These are phyloP conservation scores for Stellera chamaejasme DNA, from an alignment of 345 rosid genomes.

Conservation along the genomic window DNA sequence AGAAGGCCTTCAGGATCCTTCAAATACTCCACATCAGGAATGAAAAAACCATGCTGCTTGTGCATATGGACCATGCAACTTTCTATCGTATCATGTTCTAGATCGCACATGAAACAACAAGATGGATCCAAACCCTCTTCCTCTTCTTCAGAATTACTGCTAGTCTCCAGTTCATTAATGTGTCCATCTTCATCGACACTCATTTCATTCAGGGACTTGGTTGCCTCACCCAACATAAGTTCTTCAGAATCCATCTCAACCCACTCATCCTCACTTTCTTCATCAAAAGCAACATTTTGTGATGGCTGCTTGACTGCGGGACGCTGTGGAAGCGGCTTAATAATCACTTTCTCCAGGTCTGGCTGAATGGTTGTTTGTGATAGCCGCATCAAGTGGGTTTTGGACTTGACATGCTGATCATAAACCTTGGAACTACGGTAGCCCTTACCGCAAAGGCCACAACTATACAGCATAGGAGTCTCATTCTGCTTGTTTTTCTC, in stretches of 20 bases:
- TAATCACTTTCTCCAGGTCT: constrained; percentile 39
- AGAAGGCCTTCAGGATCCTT: constrained; percentile 86
- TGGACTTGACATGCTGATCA: constrained; percentile 77
- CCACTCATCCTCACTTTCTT: constrained; percentile 71
- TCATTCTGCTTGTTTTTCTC: constrained; percentile 51
- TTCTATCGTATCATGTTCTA: constrained; percentile 44
- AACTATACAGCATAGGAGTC: constrained; percentile 65
- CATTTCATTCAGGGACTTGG: constrained; percentile 41
- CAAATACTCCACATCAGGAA: constrained; percentile 81
- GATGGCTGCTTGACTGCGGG: constrained; percentile 19
- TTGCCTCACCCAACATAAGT: constrained; percentile 42
- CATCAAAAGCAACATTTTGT: constrained; percentile 14
- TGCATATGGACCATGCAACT: constrained; percentile 97
- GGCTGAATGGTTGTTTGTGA: constrained; percentile 43
- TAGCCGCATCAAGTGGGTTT: constrained; percentile 48
- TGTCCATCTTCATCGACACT: constrained; percentile 36
- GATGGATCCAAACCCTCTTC: constrained; percentile 57
- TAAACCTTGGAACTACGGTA: constrained; percentile 84
- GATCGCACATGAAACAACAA: constrained; percentile 86
- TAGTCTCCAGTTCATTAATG: constrained; percentile 27
- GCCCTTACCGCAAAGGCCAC: constrained; percentile 65
- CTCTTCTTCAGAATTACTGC: constrained; percentile 28
- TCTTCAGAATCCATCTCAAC: constrained; percentile 75
- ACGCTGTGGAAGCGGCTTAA: constrained; percentile 54
- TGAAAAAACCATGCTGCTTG: constrained; percentile 79